Percentiles rank a stretch among this genome's conserved stretches.
Evolutionary conservation across 1,284 basidiomycete genomes (phyloP).

Genomic region (Heterobasidion annosum): DNA sequence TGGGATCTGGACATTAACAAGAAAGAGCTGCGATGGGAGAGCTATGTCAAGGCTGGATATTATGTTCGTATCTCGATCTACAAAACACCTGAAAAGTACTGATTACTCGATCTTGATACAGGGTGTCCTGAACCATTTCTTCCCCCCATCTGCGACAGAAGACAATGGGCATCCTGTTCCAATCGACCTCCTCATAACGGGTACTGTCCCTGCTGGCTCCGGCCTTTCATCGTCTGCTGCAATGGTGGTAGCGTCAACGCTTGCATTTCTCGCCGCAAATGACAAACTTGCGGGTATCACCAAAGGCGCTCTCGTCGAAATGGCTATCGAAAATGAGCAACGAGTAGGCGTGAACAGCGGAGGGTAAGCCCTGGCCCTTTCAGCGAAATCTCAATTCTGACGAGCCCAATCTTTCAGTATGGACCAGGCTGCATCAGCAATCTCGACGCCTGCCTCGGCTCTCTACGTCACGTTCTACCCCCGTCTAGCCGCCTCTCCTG

Average conservation of each 20-base stretch:
- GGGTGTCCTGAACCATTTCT: slow-evolving; percentile 70
- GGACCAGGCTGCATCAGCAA: slow-evolving; percentile 81
- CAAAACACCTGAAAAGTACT: background rate
- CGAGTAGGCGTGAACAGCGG: slow-evolving; percentile 77
- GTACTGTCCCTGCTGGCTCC: slow-evolving; percentile 75
- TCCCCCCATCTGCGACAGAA: slow-evolving; percentile 19
- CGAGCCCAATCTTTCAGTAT: slow-evolving; percentile 33
- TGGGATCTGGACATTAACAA: slow-evolving; percentile 74
- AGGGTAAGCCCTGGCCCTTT: slow-evolving; percentile 36
- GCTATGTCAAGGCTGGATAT: slow-evolving; percentile 80
- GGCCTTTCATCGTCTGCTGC: slow-evolving; percentile 72
- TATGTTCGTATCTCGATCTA: slow-evolving; percentile 33
- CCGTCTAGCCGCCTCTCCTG: slow-evolving; percentile 52
- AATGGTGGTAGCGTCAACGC: slow-evolving; percentile 77
- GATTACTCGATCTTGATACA: slow-evolving; percentile 16
- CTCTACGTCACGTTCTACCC: slow-evolving; percentile 81
- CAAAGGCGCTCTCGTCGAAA: slow-evolving; percentile 66
- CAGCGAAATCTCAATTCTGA: background rate
- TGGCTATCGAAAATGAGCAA: slow-evolving; percentile 77
- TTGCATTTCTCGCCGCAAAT: slow-evolving; percentile 72
- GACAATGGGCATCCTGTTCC: slow-evolving; percentile 33
- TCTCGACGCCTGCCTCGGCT: slow-evolving; percentile 59
- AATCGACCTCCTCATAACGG: slow-evolving; percentile 65
- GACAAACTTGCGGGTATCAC: slow-evolving; percentile 49
- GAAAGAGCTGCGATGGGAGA: slow-evolving; percentile 71